Evolutionary conservation across 2,329 filamentous ascomycete genomes (phyloP).

Genomic region (Pezicula carpinea): DNA sequence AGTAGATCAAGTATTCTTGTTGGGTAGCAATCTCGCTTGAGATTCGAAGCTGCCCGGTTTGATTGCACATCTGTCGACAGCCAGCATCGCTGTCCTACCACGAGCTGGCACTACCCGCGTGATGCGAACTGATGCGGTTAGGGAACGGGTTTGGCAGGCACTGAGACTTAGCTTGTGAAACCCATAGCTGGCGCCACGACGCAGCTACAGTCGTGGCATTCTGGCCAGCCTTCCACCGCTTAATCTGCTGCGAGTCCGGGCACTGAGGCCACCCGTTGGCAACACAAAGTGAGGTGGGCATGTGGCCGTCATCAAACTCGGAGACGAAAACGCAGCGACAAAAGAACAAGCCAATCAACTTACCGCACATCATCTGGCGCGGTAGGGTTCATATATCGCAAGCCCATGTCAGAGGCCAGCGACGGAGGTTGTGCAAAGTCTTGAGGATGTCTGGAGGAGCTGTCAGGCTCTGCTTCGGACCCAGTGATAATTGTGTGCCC

Average conservation of each 20-base stretch:
- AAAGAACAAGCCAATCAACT: slow-evolving; percentile 25
- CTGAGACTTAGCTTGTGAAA: slow-evolving; percentile 27
- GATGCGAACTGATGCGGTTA: slow-evolving; percentile 19
- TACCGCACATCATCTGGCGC: slow-evolving; percentile 31
- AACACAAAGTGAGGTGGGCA: not conserved
- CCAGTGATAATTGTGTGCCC: slow-evolving; percentile 26
- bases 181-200: slow-evolving; percentile 10
- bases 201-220: slow-evolving; percentile 24
- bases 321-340: slow-evolving; percentile 6
- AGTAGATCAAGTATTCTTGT: slow-evolving; percentile 1
- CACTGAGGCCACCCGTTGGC: not conserved
- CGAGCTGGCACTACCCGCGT: slow-evolving; percentile 25
- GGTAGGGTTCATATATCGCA: slow-evolving; percentile 28
- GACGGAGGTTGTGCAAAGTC: slow-evolving; percentile 23
- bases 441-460: slow-evolving; percentile 23
- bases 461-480: slow-evolving; percentile 29
- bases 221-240: slow-evolving; percentile 11
- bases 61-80: slow-evolving; percentile 23
- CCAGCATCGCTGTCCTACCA: slow-evolving; percentile 22
- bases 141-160: slow-evolving; percentile 14
- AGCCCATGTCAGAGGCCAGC: slow-evolving; percentile 28
- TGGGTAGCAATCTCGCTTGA: slow-evolving; percentile 8
- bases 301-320: not conserved
- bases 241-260: slow-evolving; percentile 10
- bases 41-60: slow-evolving; percentile 21